Evolutionary conservation across 2,329 filamentous ascomycete genomes (phyloP).

Genomic region (Davidsoniella virescens): DNA sequence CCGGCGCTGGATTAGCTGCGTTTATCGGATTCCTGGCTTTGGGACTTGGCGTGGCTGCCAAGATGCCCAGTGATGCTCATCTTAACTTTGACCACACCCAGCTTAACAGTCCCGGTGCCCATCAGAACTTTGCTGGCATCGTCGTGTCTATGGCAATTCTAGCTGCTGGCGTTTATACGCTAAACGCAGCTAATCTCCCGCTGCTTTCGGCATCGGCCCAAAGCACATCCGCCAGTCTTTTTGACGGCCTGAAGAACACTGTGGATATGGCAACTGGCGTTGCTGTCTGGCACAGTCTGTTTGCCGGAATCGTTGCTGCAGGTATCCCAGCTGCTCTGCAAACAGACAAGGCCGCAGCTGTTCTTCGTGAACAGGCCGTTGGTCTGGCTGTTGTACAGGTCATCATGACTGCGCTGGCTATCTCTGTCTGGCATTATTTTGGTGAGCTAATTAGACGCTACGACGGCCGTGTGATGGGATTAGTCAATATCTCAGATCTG

Average conservation of each 20-base stretch:
- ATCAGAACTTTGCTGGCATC: slow-evolving; percentile 24
- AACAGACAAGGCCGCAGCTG: slow-evolving; percentile 16
- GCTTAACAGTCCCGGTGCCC: slow-evolving; percentile 17
- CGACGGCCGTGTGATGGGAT: slow-evolving; percentile 31
- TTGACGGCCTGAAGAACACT: slow-evolving; percentile 28
- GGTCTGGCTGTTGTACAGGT: slow-evolving; percentile 28
- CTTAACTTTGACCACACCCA: slow-evolving; percentile 18
- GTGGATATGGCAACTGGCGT: slow-evolving; percentile 32
- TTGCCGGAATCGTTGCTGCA: slow-evolving; percentile 28
- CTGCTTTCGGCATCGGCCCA: slow-evolving; percentile 31
- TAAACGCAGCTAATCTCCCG: slow-evolving; percentile 27
- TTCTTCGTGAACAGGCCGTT: slow-evolving; percentile 24
- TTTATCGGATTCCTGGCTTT: slow-evolving; percentile 27
- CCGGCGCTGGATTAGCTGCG: slow-evolving; percentile 26
- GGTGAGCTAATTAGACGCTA: slow-evolving; percentile 26
- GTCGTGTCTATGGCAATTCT: slow-evolving; percentile 32
- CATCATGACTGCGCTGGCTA: slow-evolving; percentile 21
- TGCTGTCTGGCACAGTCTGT: slow-evolving; percentile 24
- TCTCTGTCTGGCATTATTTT: slow-evolving; percentile 25
- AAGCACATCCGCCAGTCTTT: slow-evolving; percentile 31
- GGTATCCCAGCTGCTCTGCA: slow-evolving; percentile 24
- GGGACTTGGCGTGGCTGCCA: background rate
- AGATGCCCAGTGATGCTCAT: slow-evolving; percentile 15
- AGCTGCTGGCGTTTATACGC: slow-evolving; percentile 25
- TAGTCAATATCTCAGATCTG: slow-evolving; percentile 28